A percentile compares a stretch with the other conserved stretches of the same genome.
phyloP scores from a whole-genome alignment of 352 stramenopile species.

The Phytophthora citricola region DNA sequence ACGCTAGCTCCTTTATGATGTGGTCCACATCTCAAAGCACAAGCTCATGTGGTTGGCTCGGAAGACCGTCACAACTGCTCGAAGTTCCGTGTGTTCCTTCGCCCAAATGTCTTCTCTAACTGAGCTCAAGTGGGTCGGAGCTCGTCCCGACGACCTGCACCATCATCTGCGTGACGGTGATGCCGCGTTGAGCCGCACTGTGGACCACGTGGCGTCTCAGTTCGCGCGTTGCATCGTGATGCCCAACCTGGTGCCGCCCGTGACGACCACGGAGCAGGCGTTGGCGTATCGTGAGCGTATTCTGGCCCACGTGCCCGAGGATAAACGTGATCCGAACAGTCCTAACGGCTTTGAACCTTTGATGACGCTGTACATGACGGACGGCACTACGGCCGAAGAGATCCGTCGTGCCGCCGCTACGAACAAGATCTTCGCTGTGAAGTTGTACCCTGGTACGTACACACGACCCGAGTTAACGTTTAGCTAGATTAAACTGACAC shows the following conservation, averaged over 20 bases:
- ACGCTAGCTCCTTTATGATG: not conserved
- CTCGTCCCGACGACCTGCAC: slow-evolving; percentile 96
- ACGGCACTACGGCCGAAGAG: slow-evolving; percentile 97
- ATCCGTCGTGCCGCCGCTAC: slow-evolving; percentile 92
- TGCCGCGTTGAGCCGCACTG: slow-evolving; percentile 78
- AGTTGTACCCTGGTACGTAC: slow-evolving; percentile 95
- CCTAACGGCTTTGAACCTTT: slow-evolving; percentile 90
- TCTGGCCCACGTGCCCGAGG: slow-evolving; percentile 78
- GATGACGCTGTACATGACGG: slow-evolving; percentile 99
- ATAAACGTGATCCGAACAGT: slow-evolving; percentile 36
- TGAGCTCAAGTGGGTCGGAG: slow-evolving; percentile 48
- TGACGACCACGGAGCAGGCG: slow-evolving; percentile 95
- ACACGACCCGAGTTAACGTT: not conserved
- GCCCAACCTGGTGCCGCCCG: slow-evolving; percentile 98
- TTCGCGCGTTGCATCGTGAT: slow-evolving; percentile 96
- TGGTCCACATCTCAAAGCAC: not conserved
- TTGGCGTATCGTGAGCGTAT: slow-evolving; percentile 97
- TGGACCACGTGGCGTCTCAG: slow-evolving; percentile 81
- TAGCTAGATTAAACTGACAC: too few species aligned
- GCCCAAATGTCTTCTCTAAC: slow-evolving; percentile 22
- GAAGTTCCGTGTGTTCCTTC: slow-evolving; percentile 6
- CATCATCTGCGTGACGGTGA: slow-evolving; percentile 97
- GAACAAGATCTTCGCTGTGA: slow-evolving; percentile 94
- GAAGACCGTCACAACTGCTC: slow-evolving; percentile 18
- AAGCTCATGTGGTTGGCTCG: slow-evolving; percentile 33